Evolutionary conservation across 208 protist genomes (phyloP), one percentile per base, ranked within the genome.

Genomic region (Leishmania arabica): DNA sequence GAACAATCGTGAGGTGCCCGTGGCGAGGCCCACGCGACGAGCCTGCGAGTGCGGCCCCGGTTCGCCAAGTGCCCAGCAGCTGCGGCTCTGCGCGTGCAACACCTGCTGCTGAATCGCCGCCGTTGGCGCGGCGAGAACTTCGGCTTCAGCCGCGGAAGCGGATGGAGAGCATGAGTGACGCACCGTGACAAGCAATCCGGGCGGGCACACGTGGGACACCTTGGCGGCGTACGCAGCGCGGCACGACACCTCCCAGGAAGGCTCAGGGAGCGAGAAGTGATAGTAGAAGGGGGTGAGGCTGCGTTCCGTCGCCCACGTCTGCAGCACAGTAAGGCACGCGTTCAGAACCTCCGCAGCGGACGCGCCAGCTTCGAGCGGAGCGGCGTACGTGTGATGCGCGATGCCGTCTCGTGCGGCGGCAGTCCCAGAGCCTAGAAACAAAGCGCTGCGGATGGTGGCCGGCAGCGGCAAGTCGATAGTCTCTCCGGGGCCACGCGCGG

Each of bases 1-100:
- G 40, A 92, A 72, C 2, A 83, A 27, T 31, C 60, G 42, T 15
- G 78, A 40, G 31, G 62, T 34, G 4, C 74, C 81, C 5, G 11
- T 49, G 7, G 72, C 2, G 27, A 79, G 60, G 49, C 72, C n/a
- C 31, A 86, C 47, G 19, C 70, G 81, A n/a, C 86, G 89, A 1
- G 89, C 91, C 83, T 98, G 90, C 1, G 96, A 90, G 75, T 97
- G 97, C 19, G 96, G 95, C 7, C 97, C 97, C 45, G 93, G 86
- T 31, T 84, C 89, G 7, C 94, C 93, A 8, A 98, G 86, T 9
- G 95, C 96, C 96, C 97, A 99, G 80, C 96, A 92, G 56, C 90
- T 97, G 47, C 95, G 87, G 66, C 96, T 98, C 85, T 98, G 95
- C 62, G 97, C 93, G 84, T 98, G 96, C 27, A 99, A 60, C 4